These are phyloP conservation scores for Selaginella tamariscina DNA, from an alignment of 75 land plant genomes.

Conservation along the genomic window DNA sequence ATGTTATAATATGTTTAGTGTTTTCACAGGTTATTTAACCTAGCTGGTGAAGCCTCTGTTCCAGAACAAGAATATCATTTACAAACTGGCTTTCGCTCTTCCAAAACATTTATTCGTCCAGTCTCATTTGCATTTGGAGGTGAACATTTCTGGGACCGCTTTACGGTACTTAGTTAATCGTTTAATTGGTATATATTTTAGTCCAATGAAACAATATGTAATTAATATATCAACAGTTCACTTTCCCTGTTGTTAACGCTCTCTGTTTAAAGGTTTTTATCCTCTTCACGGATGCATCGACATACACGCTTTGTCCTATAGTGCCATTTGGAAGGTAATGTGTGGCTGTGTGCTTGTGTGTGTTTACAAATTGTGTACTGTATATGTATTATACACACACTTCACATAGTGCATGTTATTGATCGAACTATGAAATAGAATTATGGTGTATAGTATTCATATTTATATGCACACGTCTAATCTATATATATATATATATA, in stretches of 20 bases:
- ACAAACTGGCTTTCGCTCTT: neutral
- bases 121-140: slow-evolving; percentile 11
- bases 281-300: slow-evolving; percentile 11
- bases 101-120: neutral
- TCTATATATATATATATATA: too few species aligned
- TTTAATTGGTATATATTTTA: too few species aligned
- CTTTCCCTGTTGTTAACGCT: too few species aligned
- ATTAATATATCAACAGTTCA: neutral
- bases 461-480: too few species aligned
- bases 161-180: neutral
- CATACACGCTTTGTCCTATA: neutral
- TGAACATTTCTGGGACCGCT: slow-evolving; percentile 9
- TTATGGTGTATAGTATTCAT: too few species aligned
- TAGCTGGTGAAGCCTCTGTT: slow-evolving; percentile 10
- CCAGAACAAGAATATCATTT: slow-evolving; percentile 13
- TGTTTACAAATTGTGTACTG: too few species aligned
- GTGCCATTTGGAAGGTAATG: slow-evolving; percentile 13
- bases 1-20: neutral
- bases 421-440: too few species aligned
- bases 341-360: too few species aligned
- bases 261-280: neutral
- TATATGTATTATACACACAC: too few species aligned
- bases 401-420: too few species aligned
- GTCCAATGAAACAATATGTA: too few species aligned
- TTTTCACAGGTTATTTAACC: slow-evolving; percentile 1